These are phyloP conservation scores for Dioscorea zingiberensis DNA, from an alignment of 106 monocot species.

Conservation along the genomic window DNA sequence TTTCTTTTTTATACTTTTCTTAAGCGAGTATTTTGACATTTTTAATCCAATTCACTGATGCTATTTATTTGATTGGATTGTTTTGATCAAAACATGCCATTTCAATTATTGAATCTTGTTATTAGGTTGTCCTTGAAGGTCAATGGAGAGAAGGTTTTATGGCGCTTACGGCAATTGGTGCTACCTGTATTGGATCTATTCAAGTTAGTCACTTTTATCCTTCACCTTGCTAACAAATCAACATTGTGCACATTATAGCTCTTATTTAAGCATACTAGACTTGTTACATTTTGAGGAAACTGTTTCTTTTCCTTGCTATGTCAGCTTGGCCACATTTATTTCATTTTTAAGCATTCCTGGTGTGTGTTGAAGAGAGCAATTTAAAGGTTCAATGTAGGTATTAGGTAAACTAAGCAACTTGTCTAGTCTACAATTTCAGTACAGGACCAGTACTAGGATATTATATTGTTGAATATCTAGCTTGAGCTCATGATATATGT, in stretches of 20 bases:
- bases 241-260: not conserved
- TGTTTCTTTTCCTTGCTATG: not conserved
- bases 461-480: too few relatives aligned
- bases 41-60: too few relatives aligned
- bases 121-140: constrained; percentile 97
- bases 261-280: not conserved
- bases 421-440: too few relatives aligned
- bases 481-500: too few relatives aligned
- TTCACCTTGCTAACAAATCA: not conserved
- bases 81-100: too few relatives aligned
- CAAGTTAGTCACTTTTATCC: constrained; percentile 27
- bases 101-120: constrained; percentile 2
- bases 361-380: not conserved
- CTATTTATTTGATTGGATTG: too few relatives aligned
- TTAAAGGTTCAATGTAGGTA: not conserved
- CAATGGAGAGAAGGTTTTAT: constrained; percentile 86
- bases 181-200: constrained; percentile 90
- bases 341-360: not conserved
- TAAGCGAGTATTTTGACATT: too few relatives aligned
- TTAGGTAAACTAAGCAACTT: too few relatives aligned
- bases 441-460: too few relatives aligned
- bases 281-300: too few relatives aligned
- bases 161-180: constrained; percentile 79
- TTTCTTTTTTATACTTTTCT: too few relatives aligned
- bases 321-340: not conserved